Conservation (phyloP, 228 moss, liverwort and hornwort genomes). For the Sphagnum magellanicum region DNA sequence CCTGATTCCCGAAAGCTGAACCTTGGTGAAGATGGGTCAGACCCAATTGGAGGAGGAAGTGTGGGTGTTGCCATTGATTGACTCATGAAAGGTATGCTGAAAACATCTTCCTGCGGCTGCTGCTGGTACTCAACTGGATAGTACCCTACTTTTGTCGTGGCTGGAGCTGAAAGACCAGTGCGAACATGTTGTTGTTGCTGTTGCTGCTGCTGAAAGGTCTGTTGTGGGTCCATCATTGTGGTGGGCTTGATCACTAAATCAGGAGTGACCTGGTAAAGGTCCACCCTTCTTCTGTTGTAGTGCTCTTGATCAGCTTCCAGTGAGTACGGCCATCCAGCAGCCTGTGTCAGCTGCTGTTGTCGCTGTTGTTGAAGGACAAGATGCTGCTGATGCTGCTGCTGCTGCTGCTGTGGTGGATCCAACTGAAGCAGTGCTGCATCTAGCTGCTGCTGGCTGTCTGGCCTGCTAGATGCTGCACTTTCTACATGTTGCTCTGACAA, state of each 20-base stretch:
- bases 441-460: constrained; percentile 21
- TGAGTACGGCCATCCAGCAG: constrained; percentile 48
- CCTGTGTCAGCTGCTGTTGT: constrained; percentile 12
- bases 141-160: constrained; percentile 35
- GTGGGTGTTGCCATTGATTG: constrained; percentile 58
- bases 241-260: constrained; percentile 40
- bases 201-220: constrained; percentile 27
- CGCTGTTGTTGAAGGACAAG: constrained; percentile 41
- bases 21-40: constrained; percentile 87
- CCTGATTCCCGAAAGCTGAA: constrained; percentile 25
- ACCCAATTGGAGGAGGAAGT: constrained; percentile 40
- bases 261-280: constrained; percentile 43
- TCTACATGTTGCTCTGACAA: constrained; percentile 50
- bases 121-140: constrained; percentile 68
- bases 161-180: constrained; percentile 19
- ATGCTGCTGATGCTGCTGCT: constrained; percentile 18
- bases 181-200: constrained; percentile 16
- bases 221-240: constrained; percentile 38
- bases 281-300: constrained; percentile 40
- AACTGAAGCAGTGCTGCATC: constrained; percentile 14
- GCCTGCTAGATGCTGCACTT: constrained; percentile 17
- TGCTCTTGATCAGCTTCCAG: constrained; percentile 58
- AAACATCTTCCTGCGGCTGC: constrained; percentile 37
- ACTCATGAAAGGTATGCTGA: constrained; percentile 33
- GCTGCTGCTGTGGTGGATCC: constrained; percentile 13